Evolutionary conservation across 2,329 filamentous ascomycete species (phyloP).

Genomic region (Amauroascus niger): DNA sequence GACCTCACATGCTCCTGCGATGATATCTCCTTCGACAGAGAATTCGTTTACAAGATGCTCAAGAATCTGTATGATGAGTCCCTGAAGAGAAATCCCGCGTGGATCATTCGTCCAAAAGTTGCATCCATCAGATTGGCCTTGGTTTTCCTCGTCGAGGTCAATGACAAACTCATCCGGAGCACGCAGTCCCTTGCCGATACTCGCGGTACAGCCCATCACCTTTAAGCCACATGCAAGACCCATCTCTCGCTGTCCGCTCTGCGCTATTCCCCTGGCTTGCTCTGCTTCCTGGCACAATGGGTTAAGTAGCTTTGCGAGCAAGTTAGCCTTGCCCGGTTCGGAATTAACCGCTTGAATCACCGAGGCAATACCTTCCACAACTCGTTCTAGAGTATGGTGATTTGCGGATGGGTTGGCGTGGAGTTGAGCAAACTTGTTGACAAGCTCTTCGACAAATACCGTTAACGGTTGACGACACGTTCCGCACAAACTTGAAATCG

Average conservation of each 20-base stretch:
- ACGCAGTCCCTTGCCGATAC: slow-evolving; percentile 34
- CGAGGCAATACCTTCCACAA: slow-evolving; percentile 38
- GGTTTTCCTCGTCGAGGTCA: slow-evolving; percentile 24
- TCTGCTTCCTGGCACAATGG: slow-evolving; percentile 31
- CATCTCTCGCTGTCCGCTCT: slow-evolving; percentile 26
- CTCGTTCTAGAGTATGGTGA: slow-evolving; percentile 32
- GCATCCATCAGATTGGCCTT: slow-evolving; percentile 24
- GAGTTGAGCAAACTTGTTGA: slow-evolving; percentile 34
- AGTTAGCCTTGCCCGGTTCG: slow-evolving; percentile 34
- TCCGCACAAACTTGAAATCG: slow-evolving; percentile 37
- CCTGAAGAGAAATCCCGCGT: slow-evolving; percentile 26
- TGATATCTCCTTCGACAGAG: slow-evolving; percentile 33
- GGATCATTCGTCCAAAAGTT: slow-evolving; percentile 33
- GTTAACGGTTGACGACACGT: slow-evolving; percentile 36
- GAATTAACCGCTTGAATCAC: slow-evolving; percentile 34
- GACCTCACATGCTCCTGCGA: slow-evolving; percentile 39
- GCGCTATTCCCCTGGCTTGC: slow-evolving; percentile 26
- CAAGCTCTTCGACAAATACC: slow-evolving; percentile 35
- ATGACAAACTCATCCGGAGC: slow-evolving; percentile 30
- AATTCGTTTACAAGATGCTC: slow-evolving; percentile 34
- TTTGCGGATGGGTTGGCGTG: slow-evolving; percentile 31
- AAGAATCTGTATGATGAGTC: slow-evolving; percentile 34
- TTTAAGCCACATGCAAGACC: slow-evolving; percentile 28
- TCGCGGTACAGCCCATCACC: slow-evolving; percentile 34
- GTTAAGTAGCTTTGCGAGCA: slow-evolving; percentile 30